Conservation (phyloP, 2,329 filamentous ascomycete species). For the Teratosphaeria pseudoeucalypti region DNA sequence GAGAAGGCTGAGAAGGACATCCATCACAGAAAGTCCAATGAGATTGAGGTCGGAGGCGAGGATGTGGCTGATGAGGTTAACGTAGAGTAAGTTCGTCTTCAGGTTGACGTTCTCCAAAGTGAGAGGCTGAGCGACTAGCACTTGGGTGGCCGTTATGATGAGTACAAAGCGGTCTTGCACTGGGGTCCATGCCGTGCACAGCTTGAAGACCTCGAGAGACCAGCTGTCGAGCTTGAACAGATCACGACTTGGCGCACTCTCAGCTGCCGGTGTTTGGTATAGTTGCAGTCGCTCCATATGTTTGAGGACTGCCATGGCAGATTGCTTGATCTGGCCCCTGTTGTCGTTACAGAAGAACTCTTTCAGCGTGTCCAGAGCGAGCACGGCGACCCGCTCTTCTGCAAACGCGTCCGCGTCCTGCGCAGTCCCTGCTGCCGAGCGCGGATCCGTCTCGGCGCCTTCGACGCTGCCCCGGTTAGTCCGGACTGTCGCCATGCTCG, state of each 20-base stretch:
- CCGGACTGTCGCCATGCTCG: conserved; percentile 68
- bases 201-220: conserved; percentile 71
- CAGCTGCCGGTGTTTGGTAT: conserved; percentile 11
- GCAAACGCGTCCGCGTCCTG: conserved; percentile 82
- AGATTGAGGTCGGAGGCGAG: conserved; percentile 83
- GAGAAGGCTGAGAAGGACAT: conserved; percentile 75
- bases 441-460: conserved; percentile 49
- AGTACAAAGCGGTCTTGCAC: conserved; percentile 93
- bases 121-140: conserved; percentile 56
- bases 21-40: conserved; percentile 93
- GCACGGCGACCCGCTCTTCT: conserved; percentile 75
- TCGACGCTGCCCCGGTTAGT: conserved; percentile 48
- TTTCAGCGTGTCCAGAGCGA: conserved; percentile 78
- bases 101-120: conserved; percentile 54
- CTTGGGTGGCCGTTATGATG: conserved; percentile 70
- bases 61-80: conserved; percentile 69
- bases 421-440: conserved; percentile 66
- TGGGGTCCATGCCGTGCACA: conserved; percentile 76
- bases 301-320: conserved; percentile 61
- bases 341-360: conserved; percentile 77
- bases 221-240: conserved; percentile 43
- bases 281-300: conserved; percentile 48
- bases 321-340: conserved; percentile 66
- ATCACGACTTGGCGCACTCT: conserved; percentile 30
- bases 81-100: conserved; percentile 62